Percentiles rank a stretch among this genome's conserved stretches.
Evolutionary conservation across 441 rosid genomes (phyloP).

Genomic region (Heliophila coronopifolia): DNA sequence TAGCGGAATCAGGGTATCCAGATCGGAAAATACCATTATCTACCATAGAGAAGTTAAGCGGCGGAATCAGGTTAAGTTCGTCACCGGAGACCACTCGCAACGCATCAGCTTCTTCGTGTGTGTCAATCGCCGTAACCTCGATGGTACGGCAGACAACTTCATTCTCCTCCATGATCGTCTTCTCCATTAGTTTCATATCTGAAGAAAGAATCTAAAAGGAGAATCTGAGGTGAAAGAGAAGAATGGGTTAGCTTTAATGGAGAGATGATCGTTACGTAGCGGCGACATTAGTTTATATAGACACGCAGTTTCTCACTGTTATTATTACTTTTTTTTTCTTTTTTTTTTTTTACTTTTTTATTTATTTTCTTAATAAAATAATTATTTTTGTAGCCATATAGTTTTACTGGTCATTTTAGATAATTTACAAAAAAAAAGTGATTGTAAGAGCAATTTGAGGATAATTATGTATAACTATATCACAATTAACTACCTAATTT

Average conservation of each 20-base stretch:
- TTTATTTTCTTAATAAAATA: not conserved
- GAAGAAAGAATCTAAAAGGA: not conserved
- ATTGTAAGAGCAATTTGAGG: too few relatives aligned
- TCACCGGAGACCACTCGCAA: constrained; percentile 33
- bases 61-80: constrained; percentile 51
- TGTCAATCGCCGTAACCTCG: constrained; percentile 40
- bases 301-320: constrained; percentile 9
- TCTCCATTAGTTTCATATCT: constrained; percentile 25
- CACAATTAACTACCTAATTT: too few relatives aligned
- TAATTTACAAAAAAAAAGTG: too few relatives aligned
- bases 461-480: too few relatives aligned
- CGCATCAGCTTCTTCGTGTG: constrained; percentile 21
- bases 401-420: not conserved
- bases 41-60: constrained; percentile 67
- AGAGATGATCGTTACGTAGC: constrained; percentile 32
- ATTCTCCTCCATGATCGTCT: not conserved
- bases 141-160: constrained; percentile 40
- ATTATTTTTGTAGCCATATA: not conserved
- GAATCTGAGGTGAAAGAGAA: too few relatives aligned
- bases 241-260: too few relatives aligned
- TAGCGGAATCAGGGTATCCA: constrained; percentile 64
- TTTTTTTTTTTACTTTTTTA: not conserved
- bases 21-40: constrained; percentile 72
- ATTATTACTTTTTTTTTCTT: not conserved
- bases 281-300: constrained; percentile 30